Percentiles rank a stretch among this genome's conserved stretches.
These are phyloP conservation scores for Saraca asoca DNA, from an alignment of 331 rosid species.

Conservation along the genomic window DNA sequence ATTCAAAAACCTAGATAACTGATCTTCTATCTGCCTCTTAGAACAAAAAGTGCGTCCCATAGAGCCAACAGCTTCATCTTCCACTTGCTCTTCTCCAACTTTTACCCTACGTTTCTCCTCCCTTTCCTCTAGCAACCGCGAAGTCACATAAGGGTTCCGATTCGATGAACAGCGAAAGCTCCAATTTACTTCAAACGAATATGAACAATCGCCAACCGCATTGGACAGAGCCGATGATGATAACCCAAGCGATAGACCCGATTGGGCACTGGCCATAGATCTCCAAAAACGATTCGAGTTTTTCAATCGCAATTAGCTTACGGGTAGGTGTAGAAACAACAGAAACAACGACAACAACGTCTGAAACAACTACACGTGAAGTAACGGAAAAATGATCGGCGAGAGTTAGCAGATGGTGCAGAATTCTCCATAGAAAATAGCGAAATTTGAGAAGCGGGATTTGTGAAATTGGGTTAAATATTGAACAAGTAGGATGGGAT, in stretches of 20 bases:
- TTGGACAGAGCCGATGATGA: constrained; percentile 36
- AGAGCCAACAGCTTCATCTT: constrained; percentile 55
- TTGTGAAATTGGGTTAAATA: neutral
- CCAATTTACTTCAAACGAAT: constrained; percentile 32
- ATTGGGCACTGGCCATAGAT: constrained; percentile 46
- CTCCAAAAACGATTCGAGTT: too few species aligned
- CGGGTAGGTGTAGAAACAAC: constrained; percentile 46
- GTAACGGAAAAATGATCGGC: constrained; percentile 41
- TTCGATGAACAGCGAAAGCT: constrained; percentile 34
- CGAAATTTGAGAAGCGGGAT: neutral
- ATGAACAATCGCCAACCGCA: constrained; percentile 31
- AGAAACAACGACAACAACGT: constrained; percentile 52
- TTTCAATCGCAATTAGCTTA: constrained; percentile 12
- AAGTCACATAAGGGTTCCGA: constrained; percentile 29
- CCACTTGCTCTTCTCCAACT: constrained; percentile 35
- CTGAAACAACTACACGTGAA: constrained; percentile 46
- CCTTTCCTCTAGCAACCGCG: constrained; percentile 43
- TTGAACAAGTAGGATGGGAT: constrained; percentile 14
- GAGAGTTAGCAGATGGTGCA: constrained; percentile 32
- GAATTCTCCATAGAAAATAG: constrained; percentile 43
- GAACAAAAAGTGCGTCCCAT: constrained; percentile 47
- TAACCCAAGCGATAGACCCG: constrained; percentile 63
- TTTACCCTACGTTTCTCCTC: constrained; percentile 42
- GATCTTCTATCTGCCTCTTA: constrained; percentile 55
- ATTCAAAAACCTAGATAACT: constrained; percentile 30